phyloP scores from a whole-genome alignment of 2,329 filamentous ascomycete species.

The Fusarium hainanense region DNA sequence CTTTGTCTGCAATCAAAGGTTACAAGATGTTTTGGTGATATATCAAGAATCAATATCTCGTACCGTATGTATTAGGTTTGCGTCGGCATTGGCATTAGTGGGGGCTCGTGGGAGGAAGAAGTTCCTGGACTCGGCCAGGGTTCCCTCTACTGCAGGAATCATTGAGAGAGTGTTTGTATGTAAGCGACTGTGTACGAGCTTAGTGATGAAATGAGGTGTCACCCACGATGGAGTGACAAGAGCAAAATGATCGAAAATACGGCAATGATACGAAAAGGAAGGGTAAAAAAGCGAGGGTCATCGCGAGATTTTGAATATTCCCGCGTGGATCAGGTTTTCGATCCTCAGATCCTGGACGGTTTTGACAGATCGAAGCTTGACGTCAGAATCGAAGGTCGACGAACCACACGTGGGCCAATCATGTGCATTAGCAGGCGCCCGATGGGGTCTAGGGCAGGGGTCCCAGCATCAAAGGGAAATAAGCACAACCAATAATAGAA shows the following conservation, averaged over 20 bases:
- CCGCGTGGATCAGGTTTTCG: background rate
- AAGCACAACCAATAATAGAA: slow-evolving; percentile 1
- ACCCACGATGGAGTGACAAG: background rate
- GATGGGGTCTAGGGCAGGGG: background rate
- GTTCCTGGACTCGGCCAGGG: background rate
- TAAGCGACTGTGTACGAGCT: background rate
- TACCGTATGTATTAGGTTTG: background rate
- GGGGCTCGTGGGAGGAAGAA: background rate
- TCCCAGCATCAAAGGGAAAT: background rate
- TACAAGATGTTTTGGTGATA: background rate
- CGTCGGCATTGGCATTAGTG: background rate
- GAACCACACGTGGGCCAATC: background rate
- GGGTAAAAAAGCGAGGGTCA: background rate
- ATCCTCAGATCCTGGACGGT: background rate
- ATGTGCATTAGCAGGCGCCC: background rate
- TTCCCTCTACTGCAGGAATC: background rate
- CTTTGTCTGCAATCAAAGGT: background rate
- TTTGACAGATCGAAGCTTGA: background rate
- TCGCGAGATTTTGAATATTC: background rate
- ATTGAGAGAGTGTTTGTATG: background rate
- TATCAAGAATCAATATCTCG: background rate
- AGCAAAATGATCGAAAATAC: background rate
- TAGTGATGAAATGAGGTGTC: background rate
- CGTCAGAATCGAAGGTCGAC: background rate
- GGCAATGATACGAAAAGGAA: background rate